Evolutionary conservation across 208 protist genomes (phyloP).

Genomic region (Wallacemonas sp.): DNA sequence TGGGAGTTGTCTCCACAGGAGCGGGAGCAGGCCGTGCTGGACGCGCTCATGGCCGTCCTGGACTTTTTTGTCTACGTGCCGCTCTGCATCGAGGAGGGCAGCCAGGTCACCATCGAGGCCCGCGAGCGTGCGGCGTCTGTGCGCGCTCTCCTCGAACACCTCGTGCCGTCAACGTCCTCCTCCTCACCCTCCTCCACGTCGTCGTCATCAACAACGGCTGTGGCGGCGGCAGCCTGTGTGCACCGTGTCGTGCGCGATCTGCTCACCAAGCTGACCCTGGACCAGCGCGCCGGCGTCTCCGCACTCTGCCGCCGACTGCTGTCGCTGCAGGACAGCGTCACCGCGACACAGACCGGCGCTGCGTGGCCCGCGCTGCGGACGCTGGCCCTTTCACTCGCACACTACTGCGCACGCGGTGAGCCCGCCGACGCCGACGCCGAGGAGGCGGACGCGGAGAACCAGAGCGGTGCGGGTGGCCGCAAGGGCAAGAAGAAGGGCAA

Average conservation of each 20-base stretch:
- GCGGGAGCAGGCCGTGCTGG: slow-evolving; percentile 27
- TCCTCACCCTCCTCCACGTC: neutral
- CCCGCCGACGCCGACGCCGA: neutral
- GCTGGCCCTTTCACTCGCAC: slow-evolving; percentile 8
- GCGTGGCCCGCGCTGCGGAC: slow-evolving; percentile 8
- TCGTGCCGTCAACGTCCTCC: neutral
- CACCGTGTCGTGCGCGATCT: slow-evolving; percentile 5
- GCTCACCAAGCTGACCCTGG: neutral
- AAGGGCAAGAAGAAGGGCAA: neutral
- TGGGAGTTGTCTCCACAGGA: slow-evolving; percentile 13
- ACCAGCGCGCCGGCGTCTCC: neutral
- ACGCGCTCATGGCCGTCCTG: slow-evolving; percentile 34
- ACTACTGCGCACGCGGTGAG: neutral
- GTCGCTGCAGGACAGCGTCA: neutral
- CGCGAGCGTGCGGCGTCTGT: neutral
- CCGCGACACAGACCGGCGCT: neutral
- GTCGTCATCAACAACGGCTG: too few species aligned
- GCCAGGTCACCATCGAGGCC: neutral
- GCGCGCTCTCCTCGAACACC: slow-evolving; percentile 7
- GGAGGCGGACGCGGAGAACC: neutral
- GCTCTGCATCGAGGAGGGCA: neutral
- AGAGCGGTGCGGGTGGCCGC: neutral
- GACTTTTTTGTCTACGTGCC: slow-evolving; percentile 14
- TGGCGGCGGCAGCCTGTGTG: slow-evolving; percentile 4
- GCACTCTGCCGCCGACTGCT: slow-evolving; percentile 7